These are phyloP conservation scores for Rhododendron griersonianum DNA, from an alignment of 148 eudicot species.

Conservation along the genomic window DNA sequence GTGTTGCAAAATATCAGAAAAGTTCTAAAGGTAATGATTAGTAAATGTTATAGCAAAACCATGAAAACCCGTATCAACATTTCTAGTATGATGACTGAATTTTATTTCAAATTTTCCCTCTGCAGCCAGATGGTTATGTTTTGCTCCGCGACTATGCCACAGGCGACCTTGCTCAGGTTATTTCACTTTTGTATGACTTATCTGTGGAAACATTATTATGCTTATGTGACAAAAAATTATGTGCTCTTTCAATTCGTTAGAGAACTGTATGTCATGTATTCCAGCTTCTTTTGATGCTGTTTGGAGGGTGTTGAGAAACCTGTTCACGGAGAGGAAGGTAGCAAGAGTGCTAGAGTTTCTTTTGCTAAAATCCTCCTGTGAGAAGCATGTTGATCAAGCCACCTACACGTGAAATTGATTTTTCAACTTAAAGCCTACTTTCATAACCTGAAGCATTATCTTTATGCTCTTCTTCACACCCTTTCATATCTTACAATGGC, in stretches of 20 bases:
- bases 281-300: neutral
- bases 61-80: neutral
- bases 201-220: neutral
- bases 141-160: slow-evolving; percentile 95
- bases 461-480: neutral
- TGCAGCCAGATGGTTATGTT: slow-evolving; percentile 85
- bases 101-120: slow-evolving; percentile 9
- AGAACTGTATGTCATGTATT: neutral
- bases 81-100: slow-evolving; percentile 7
- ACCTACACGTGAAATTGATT: neutral
- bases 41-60: neutral
- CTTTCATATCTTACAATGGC: neutral
- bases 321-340: neutral
- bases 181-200: neutral
- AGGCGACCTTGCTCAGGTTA: slow-evolving; percentile 99
- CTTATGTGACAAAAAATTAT: neutral
- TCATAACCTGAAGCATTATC: neutral
- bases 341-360: neutral
- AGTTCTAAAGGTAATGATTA: slow-evolving; percentile 62
- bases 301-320: neutral
- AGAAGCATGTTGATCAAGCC: neutral
- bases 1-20: slow-evolving; percentile 72
- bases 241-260: neutral
- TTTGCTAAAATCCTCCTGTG: neutral
- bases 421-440: neutral